Evolutionary conservation across 2,329 filamentous ascomycete genomes (phyloP).

Genomic region (Sporothrix humicola): DNA sequence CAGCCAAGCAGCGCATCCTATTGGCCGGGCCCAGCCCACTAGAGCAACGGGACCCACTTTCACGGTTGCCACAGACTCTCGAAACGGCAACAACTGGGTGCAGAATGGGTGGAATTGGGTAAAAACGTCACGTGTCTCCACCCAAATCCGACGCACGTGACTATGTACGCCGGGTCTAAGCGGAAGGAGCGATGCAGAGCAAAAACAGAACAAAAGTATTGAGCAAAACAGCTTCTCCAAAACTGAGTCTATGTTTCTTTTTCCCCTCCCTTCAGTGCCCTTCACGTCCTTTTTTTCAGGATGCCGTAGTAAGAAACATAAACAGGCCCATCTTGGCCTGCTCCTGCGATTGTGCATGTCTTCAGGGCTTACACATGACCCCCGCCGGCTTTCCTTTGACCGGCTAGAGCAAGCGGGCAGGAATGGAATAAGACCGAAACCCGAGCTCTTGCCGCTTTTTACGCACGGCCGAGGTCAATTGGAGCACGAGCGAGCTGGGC

Average conservation of each 20-base stretch:
- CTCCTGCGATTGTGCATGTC: neutral
- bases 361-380: neutral
- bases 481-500: slow-evolving; percentile 17
- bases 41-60: slow-evolving; percentile 16
- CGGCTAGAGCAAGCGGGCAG: slow-evolving; percentile 8
- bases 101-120: too few relatives aligned
- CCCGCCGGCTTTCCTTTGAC: slow-evolving; percentile 16
- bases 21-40: slow-evolving; percentile 31
- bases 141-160: slow-evolving; percentile 10
- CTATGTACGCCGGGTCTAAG: slow-evolving; percentile 4
- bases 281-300: neutral
- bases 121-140: slow-evolving; percentile 22
- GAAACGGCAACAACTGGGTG: too few relatives aligned
- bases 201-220: neutral
- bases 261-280: neutral
- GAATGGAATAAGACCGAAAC: slow-evolving; percentile 17
- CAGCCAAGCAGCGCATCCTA: slow-evolving; percentile 26
- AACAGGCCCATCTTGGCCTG: neutral
- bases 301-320: slow-evolving; percentile 11
- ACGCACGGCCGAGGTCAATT: slow-evolving; percentile 21
- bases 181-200: neutral
- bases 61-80: slow-evolving; percentile 33
- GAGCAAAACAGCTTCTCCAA: neutral
- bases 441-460: slow-evolving; percentile 16
- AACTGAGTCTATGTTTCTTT: neutral